Conservation (phyloP, 2,329 filamentous ascomycete species). For the Aspergillus oerlinghausenensis region DNA sequence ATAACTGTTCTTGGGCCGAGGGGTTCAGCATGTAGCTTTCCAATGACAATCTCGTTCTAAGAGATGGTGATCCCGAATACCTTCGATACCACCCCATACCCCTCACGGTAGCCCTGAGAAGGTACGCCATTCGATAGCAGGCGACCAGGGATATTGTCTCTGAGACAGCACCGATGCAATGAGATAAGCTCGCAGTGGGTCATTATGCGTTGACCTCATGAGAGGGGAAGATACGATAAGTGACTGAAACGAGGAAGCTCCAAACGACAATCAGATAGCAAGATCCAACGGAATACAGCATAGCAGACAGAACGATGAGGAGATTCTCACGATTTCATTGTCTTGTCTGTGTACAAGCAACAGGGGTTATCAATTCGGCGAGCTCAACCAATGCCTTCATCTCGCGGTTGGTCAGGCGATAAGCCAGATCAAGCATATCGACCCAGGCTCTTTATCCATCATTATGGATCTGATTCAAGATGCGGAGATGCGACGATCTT, state of each 20-base stretch:
- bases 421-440: not conserved
- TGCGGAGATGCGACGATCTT: constrained; percentile 4
- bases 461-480: not conserved
- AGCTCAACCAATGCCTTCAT: not conserved
- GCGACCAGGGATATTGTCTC: not conserved
- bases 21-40: too few relatives aligned
- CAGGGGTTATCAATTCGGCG: not conserved
- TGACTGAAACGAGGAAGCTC: constrained; percentile 15
- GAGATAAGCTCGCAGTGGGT: not conserved
- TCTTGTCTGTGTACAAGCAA: not conserved
- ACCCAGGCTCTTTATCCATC: not conserved
- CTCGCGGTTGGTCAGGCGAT: not conserved
- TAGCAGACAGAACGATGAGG: not conserved
- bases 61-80: too few relatives aligned
- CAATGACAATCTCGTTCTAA: too few relatives aligned
- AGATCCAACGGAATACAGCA: not conserved
- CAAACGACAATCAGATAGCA: constrained; percentile 12
- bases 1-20: too few relatives aligned
- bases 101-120: too few relatives aligned
- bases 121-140: too few relatives aligned
- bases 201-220: not conserved
- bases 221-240: constrained; percentile 3
- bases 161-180: too few relatives aligned
- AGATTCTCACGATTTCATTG: not conserved
- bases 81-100: too few relatives aligned